These are phyloP conservation scores for Ceratocystis variospora DNA, from an alignment of 2,329 filamentous ascomycete species.

Conservation along the genomic window DNA sequence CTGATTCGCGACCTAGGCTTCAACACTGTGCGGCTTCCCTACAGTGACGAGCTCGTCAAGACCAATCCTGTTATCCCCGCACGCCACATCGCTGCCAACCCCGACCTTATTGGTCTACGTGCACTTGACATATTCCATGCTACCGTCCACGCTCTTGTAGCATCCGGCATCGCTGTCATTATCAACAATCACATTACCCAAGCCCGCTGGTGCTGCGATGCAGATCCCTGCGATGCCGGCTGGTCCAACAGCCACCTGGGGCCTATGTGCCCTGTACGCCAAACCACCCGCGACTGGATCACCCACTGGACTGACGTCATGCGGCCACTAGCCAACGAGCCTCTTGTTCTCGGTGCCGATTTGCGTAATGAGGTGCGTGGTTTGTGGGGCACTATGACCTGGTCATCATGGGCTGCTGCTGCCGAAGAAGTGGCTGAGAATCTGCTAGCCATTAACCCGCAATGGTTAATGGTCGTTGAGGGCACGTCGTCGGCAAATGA, in stretches of 20 bases:
- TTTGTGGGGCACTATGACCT: slow-evolving; percentile 55
- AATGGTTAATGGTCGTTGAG: slow-evolving; percentile 56
- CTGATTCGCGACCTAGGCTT: slow-evolving; percentile 50
- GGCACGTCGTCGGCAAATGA: slow-evolving; percentile 56
- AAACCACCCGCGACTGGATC: slow-evolving; percentile 54
- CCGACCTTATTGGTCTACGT: slow-evolving; percentile 41
- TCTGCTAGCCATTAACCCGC: slow-evolving; percentile 42
- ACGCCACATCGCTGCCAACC: slow-evolving; percentile 40
- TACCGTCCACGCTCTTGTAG: slow-evolving; percentile 44
- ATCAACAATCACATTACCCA: slow-evolving; percentile 59
- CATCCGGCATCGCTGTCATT: slow-evolving; percentile 49
- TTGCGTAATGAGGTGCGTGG: slow-evolving; percentile 56
- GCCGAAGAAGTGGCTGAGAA: slow-evolving; percentile 50
- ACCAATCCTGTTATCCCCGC: slow-evolving; percentile 39
- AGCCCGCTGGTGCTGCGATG: slow-evolving; percentile 55
- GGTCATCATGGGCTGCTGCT: slow-evolving; percentile 49
- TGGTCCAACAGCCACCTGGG: slow-evolving; percentile 54
- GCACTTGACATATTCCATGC: slow-evolving; percentile 50
- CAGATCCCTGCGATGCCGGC: slow-evolving; percentile 51
- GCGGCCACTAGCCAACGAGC: slow-evolving; percentile 43
- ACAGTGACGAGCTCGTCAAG: slow-evolving; percentile 54
- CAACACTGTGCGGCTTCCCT: slow-evolving; percentile 56
- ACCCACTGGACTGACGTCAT: slow-evolving; percentile 53
- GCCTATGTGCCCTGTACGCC: slow-evolving; percentile 44
- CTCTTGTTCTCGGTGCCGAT: slow-evolving; percentile 51